Base-by-base conservation (phyloP, 345 rosid genomes). In the Euphorbia pulcherrima region DNA sequence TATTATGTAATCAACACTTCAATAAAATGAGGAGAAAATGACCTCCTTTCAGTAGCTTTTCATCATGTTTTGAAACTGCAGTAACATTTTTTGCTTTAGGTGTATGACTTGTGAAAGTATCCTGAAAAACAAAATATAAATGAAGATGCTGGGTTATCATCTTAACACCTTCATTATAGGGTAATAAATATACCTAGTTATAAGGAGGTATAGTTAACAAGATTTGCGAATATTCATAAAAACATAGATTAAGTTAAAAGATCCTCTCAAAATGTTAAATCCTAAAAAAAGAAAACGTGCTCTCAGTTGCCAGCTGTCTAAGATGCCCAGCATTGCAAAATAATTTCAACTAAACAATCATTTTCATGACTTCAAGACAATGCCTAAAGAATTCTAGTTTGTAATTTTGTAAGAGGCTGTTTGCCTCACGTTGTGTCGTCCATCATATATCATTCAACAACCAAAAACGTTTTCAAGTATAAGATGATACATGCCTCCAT, bases 81-180 rank as follows among this genome's bases (percentile, higher is more conserved):
- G 80, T 80, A 48, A 70, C 68, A 52, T 78, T 83, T 69, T 73
- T 71, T 59, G 74, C 74, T 74, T 68, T 81, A 60, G 44, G 16
- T 17, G 72, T 11, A 53, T 68, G 50, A 57, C 67, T 78, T 62
- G 41, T 51, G 9, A 48, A 58, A 62, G 74, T 52, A 69, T 72
- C 84, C 92, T 87, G 80, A 61, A 29, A 65, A 18, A 57, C 12
- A 47, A 62, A 58, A 52, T 7, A 40, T n/a, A 70, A 28, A 60
- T 24, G 52, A 51, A 26, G 52, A 39, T 8, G 17, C 27, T 12
- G 29, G 54, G 30, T 40, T 52, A 27, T 39, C 26, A 55, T 8
- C 29, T 67, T 67, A 67, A 54, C 33, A 28, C n/a, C 26, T 54
- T 14, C 24, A 55, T 12, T 41, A 28, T 33, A 68, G 18, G 29